Evolutionary conservation across 805 yeast species (phyloP), one percentile per base, ranked within the genome.

Genomic region (Hanseniaspora taiwanica): DNA sequence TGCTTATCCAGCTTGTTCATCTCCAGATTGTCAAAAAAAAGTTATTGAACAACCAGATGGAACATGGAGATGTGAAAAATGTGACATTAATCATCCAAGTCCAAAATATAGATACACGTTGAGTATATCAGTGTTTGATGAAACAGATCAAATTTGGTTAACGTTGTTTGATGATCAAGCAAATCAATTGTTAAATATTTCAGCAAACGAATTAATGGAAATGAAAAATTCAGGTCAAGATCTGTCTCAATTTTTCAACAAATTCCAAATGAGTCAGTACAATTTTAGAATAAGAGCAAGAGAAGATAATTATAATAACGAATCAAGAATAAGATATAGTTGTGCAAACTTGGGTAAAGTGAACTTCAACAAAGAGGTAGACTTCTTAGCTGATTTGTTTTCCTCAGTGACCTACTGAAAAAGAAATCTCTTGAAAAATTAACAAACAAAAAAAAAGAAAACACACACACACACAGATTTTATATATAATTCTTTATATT

Each of bases 41-140:
- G 84, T 86, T 23, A 64, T 81, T 35, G 83, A 83, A 53, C 78
- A 72, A 41, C 67, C 74, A 24, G 79, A 74, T 53, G 84, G 81
- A 12, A 66, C 78, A 14, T 87, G 94, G 94, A 75, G 94, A 59
- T 91, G 98, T 66, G 97, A 87, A 57, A 81, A 80, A 58, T 87
- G 97, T 69, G 79, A 83, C 51, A 65, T 72, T 42, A 72, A 72
- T 46, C 78, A 74, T 54, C 66, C 71, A 2, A 69, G 67, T 36
- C 96, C 97, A 16, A 64, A 69, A 37, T 78, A 82, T 64, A 73
- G 97, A 58, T 91, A 82, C 50, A 76, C 86, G 40, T 59, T 89
- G 50, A 78, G 80, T n/a, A 58, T 76, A 36, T 74, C 84, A 3
- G 71, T 86, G n/a, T 69, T 77, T 52, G 98, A 91, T 59, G 66